phyloP scores from a whole-genome alignment of 805 yeast species.

The Teunomyces tritomae region DNA sequence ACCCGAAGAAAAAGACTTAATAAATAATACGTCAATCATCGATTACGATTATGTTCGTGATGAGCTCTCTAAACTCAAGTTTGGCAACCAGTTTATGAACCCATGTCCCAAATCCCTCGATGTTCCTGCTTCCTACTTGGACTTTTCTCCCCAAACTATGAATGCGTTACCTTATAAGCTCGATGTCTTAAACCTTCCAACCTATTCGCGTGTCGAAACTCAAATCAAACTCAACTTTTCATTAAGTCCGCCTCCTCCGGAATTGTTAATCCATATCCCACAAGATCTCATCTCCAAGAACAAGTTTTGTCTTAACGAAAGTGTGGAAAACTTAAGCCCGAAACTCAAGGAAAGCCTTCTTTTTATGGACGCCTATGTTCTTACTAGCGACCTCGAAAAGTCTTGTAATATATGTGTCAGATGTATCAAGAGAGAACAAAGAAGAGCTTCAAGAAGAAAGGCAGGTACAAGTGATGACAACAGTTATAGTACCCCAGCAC shows the following conservation, averaged over 20 bases:
- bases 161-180: slow-evolving; percentile 47
- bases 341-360: slow-evolving; percentile 51
- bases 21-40: slow-evolving; percentile 10
- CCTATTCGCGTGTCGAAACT: slow-evolving; percentile 88
- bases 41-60: slow-evolving; percentile 47
- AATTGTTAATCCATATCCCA: slow-evolving; percentile 74
- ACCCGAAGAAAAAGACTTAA: background rate
- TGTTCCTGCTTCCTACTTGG: slow-evolving; percentile 32
- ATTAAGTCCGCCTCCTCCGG: slow-evolving; percentile 75
- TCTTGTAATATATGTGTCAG: slow-evolving; percentile 79
- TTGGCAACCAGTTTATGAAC: slow-evolving; percentile 45
- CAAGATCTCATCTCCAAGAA: slow-evolving; percentile 86
- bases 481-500: slow-evolving; percentile 6
- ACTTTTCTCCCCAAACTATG: slow-evolving; percentile 37
- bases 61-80: slow-evolving; percentile 50
- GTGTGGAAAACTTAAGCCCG: slow-evolving; percentile 42
- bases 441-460: slow-evolving; percentile 91
- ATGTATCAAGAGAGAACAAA: slow-evolving; percentile 89
- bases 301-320: slow-evolving; percentile 64
- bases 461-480: slow-evolving; percentile 41
- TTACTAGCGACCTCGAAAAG: slow-evolving; percentile 48
- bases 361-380: slow-evolving; percentile 76
- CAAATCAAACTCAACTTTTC: slow-evolving; percentile 77
- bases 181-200: slow-evolving; percentile 63
- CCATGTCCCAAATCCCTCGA: slow-evolving; percentile 33